phyloP scores from a whole-genome alignment of 768 basidiomycete species.

The Mycena filopes region DNA sequence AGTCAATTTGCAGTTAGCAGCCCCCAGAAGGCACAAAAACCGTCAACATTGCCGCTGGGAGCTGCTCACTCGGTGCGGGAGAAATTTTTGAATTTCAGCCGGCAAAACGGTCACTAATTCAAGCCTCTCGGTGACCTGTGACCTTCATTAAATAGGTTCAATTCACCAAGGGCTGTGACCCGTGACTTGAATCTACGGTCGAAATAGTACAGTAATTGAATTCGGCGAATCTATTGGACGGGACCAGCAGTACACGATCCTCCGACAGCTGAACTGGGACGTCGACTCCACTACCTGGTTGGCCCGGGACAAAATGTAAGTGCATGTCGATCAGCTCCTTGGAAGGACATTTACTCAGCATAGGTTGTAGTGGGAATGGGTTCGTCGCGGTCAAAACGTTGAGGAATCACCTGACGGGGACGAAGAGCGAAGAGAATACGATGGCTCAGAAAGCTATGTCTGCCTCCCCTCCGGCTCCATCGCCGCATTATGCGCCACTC shows the following conservation, averaged over 20 bases:
- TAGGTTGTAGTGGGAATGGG: constrained; percentile 32
- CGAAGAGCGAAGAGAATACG: too few relatives aligned
- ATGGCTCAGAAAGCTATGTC: constrained; percentile 27
- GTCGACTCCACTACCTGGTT: constrained; percentile 45
- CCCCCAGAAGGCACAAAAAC: too few relatives aligned
- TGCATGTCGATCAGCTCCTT: constrained; percentile 5
- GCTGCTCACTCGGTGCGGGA: too few relatives aligned
- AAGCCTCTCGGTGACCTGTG: too few relatives aligned
- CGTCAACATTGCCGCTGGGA: too few relatives aligned
- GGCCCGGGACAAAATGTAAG: constrained; percentile 39
- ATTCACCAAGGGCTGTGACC: too few relatives aligned
- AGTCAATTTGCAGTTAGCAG: too few relatives aligned
- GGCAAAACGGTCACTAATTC: too few relatives aligned
- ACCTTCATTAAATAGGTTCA: too few relatives aligned
- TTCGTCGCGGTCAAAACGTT: constrained; percentile 46
- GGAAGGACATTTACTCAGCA: constrained; percentile 13
- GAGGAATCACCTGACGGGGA: constrained; percentile 39
- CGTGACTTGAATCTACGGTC: too few relatives aligned
- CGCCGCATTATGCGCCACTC: constrained; percentile 34
- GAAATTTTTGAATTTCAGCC: too few relatives aligned
- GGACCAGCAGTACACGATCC: constrained; percentile 39
- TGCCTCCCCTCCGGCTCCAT: constrained; percentile 14
- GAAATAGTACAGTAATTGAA: too few relatives aligned
- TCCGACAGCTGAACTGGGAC: constrained; percentile 45
- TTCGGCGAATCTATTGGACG: constrained; percentile 41